Evolutionary conservation across 192 early-diverging fungal species (phyloP).

Genomic region (Coemansia sp.): DNA sequence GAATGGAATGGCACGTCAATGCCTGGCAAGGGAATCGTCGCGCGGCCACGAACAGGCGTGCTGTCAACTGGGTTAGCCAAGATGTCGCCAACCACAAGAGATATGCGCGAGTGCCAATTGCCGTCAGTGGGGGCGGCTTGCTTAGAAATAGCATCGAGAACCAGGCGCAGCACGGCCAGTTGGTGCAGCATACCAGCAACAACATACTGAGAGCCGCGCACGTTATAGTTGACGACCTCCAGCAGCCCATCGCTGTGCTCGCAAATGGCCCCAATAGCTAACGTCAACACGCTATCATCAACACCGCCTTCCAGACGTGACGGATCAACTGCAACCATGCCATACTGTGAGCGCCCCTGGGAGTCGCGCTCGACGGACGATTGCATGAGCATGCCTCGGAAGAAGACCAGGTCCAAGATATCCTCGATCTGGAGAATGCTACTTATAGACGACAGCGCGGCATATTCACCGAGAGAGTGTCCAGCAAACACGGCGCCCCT

Average conservation of each 20-base stretch:
- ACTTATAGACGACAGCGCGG: slow-evolving; percentile 76
- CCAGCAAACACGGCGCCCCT: slow-evolving; percentile 80
- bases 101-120: slow-evolving; percentile 76
- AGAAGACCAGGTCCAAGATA: slow-evolving; percentile 87
- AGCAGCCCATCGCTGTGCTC: slow-evolving; percentile 68
- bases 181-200: slow-evolving; percentile 78
- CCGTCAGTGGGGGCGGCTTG: slow-evolving; percentile 64
- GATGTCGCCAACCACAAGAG: slow-evolving; percentile 65
- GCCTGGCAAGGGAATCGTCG: slow-evolving; percentile 85
- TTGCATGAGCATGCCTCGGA: slow-evolving; percentile 97
- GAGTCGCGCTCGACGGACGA: slow-evolving; percentile 78
- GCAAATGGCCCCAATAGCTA: slow-evolving; percentile 70
- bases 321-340: slow-evolving; percentile 93
- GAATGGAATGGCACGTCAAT: slow-evolving; percentile 94
- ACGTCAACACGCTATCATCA: slow-evolving; percentile 66
- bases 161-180: slow-evolving; percentile 71
- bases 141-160: slow-evolving; percentile 78
- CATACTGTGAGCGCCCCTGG: slow-evolving; percentile 81
- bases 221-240: slow-evolving; percentile 94
- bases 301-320: slow-evolving; percentile 71
- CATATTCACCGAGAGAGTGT: slow-evolving; percentile 92
- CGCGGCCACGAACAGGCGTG: slow-evolving; percentile 70
- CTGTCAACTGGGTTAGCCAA: slow-evolving; percentile 60
- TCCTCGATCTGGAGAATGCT: slow-evolving; percentile 76
- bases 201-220: slow-evolving; percentile 92